A percentile compares a stretch with the other conserved stretches of the same genome.
Conservation (phyloP, 768 basidiomycete genomes). For the Rhodotorula sphaerocarpa region DNA sequence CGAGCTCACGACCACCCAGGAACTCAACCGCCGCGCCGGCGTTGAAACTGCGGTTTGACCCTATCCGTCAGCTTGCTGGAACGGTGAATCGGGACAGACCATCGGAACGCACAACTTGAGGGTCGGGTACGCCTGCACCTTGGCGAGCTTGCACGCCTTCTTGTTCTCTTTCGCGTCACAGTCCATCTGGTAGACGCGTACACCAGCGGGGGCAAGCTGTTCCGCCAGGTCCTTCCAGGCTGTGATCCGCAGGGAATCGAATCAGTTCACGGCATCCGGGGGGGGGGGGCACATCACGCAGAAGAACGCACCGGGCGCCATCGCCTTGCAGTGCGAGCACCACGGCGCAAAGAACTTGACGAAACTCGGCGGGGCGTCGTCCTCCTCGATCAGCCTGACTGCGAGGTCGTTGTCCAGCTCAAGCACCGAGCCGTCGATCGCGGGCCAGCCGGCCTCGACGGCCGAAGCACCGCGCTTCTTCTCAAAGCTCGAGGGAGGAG, state of each 20-base stretch:
- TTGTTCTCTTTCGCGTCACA: constrained; percentile 61
- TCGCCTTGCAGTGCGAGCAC: constrained; percentile 94
- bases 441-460: neutral
- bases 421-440: constrained; percentile 16
- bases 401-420: neutral
- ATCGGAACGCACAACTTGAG: constrained; percentile 63
- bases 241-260: constrained; percentile 37
- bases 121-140: constrained; percentile 74
- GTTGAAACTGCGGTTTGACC: constrained; percentile 45
- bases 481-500: constrained; percentile 2
- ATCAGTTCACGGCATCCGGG: neutral
- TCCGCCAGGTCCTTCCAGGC: constrained; percentile 68
- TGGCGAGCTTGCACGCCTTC: constrained; percentile 58
- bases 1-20: constrained; percentile 60
- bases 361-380: constrained; percentile 51
- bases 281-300: too few relatives aligned
- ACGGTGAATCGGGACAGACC: too few relatives aligned
- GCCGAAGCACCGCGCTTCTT: neutral
- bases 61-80: too few relatives aligned
- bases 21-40: constrained; percentile 64
- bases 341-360: constrained; percentile 88
- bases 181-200: constrained; percentile 77
- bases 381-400: constrained; percentile 1
- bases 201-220: constrained; percentile 56
- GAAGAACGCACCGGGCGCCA: constrained; percentile 56